Evolutionary conservation across 176 grass and related monocot genomes (phyloP), one percentile per base, ranked within the genome.

Genomic region (Secale cereale): DNA sequence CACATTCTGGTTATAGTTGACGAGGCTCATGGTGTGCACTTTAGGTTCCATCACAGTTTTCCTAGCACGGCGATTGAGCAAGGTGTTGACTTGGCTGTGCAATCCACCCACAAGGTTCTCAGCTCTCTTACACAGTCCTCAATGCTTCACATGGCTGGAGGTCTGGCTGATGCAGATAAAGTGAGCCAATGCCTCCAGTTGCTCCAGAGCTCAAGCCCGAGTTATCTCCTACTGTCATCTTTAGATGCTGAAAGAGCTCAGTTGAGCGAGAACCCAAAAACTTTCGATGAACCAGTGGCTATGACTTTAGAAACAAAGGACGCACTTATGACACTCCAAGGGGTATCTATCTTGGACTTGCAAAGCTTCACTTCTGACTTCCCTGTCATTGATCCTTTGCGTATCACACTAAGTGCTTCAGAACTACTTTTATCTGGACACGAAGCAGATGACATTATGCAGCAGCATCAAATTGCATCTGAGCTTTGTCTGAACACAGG

Each of bases 21-120:
- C 1, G 91, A 98, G 78, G 91, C 89, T 31, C 95, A 93, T 59
- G 91, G 93, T 7, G 95, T 91, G 0, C 95, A 95, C 84, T 95
- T 98, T 64, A 68, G 67, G 77, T 98, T 98, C 69, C 87, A 90
- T 30, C 37, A 81, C 39, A 66, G 56, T 76, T 93, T 98, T 46
- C 93, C 95, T 20, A 91, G 83, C 45, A 93, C 30, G 4, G 48
- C 78, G 81, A 33, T 91, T 30, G 92, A 94, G 81, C 91, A 94
- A 90, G 89, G 95, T 48, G 95, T 89, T 5, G 92, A 94, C 19
- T 33, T 98, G 61, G 82, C 91, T 54, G 91, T 93, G 59, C 95
- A 98, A 78, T 98, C 95, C 54, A 98, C 92, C 0, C 95, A 98
- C 87, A 98, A 98, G 83, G 95, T 98, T 88, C 89, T 98, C 59